Conservation (phyloP, 352 stramenopile genomes). For the Lagenidium giganteum region DNA sequence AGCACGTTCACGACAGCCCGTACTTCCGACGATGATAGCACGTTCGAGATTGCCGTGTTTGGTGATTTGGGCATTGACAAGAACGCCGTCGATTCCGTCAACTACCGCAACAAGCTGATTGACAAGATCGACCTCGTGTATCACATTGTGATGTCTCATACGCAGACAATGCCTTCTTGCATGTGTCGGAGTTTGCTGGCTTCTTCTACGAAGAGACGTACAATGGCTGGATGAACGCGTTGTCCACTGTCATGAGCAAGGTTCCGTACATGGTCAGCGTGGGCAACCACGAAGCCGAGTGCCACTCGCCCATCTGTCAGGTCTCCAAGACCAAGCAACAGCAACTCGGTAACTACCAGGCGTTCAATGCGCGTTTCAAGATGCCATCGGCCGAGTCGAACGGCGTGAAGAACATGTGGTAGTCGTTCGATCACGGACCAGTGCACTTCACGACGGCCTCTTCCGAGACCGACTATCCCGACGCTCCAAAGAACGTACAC, state of each 20-base stretch:
- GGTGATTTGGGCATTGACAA: conserved; percentile 5
- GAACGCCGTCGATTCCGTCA: background rate
- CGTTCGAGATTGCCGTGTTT: conserved; percentile 4
- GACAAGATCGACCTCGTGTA: conserved; percentile 17
- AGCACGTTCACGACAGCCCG: conserved; percentile 9
- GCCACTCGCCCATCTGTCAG: conserved; percentile 22
- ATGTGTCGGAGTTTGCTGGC: conserved; percentile 10
- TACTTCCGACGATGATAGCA: background rate
- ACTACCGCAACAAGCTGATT: conserved; percentile 9
- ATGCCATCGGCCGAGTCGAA: conserved; percentile 33
- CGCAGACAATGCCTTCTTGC: conserved; percentile 23
- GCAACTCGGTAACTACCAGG: conserved; percentile 38
- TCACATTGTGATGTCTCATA: conserved; percentile 28
- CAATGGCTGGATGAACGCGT: conserved; percentile 58
- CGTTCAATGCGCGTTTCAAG: conserved; percentile 37
- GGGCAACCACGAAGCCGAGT: conserved; percentile 65
- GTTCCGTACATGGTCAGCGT: conserved; percentile 58
- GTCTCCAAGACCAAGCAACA: conserved; percentile 24
- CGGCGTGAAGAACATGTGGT: conserved; percentile 32
- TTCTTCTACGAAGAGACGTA: conserved; percentile 34
- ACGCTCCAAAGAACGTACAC: conserved; percentile 29
- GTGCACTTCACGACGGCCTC: conserved; percentile 63
- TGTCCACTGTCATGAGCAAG: conserved; percentile 24
- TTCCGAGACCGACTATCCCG: conserved; percentile 46
- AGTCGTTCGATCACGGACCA: conserved; percentile 30